Base-by-base conservation (phyloP, 2,329 filamentous ascomycete species). In the Alternaria dauci region DNA sequence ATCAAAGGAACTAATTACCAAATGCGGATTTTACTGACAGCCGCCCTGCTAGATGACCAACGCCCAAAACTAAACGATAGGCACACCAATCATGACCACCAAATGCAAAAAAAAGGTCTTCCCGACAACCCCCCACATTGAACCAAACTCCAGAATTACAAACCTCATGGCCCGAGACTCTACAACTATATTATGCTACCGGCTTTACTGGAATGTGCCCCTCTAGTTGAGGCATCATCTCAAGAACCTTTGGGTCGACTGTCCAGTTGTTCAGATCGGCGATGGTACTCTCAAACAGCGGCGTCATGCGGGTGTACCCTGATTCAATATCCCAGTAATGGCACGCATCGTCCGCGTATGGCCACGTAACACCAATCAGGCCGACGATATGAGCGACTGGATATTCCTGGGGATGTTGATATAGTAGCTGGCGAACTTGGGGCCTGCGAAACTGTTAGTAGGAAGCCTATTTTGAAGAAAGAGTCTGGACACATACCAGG, bases 311-410 rank as follows among this genome's bases (percentile, higher is more conserved):
- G 6, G 72, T 75, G 51, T 70, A 74, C n/a, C 68, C 73, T 25
- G 71, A 63, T 47, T 76, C 74, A 16, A 76, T 74, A 44, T 78
- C 75, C 74, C 74, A 77, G 55, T 76, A 78, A 58, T 77, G 74
- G 63, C 75, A 77, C 20, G 73, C 70, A 42, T 77, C 74, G 38
- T 78, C 74, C 16, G 74, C 71, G 55, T 76, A 77, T 14, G 72
- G 74, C 75, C 75, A 78, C 32, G 62, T 69, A 30, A 76, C 59
- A 8, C 67, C 65, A 11, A 78, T 69, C 18, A 71, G 62, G 11
- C 75, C 74, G 16, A 78, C 59, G 44, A 78, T 67, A 25, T 69
- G 61, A 14, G 65, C 68, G 5, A 71, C 64, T 7, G 70, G 62
- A 55, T 69, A 76, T 41, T 78, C 72, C 16, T 67, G 69, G 23